phyloP scores from a whole-genome alignment of 352 stramenopile species.

The Globisporangium ultimum region DNA sequence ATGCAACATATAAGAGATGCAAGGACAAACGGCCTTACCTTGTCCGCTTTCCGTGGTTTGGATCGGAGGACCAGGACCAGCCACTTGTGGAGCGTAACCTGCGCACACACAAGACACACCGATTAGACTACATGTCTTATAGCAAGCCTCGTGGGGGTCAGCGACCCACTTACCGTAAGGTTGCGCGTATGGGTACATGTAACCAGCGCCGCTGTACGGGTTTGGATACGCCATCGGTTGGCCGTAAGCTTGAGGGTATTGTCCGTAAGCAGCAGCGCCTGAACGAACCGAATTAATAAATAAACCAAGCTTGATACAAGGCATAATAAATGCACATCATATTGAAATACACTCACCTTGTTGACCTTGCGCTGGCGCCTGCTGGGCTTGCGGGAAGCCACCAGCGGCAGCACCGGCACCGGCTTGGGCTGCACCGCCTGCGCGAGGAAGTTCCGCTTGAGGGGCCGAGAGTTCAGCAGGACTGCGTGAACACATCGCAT shows the following conservation, averaged over 20 bases:
- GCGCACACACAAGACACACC: conserved; percentile 1
- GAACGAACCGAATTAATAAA: not conserved
- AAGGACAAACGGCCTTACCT: conserved; percentile 38
- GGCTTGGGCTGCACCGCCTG: conserved; percentile 4
- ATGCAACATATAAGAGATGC: conserved; percentile 25
- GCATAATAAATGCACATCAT: not conserved
- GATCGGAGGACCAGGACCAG: conserved; percentile 81
- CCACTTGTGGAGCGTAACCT: conserved; percentile 84
- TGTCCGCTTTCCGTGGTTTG: conserved; percentile 86
- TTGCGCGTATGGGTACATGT: conserved; percentile 87
- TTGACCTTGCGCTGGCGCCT: conserved; percentile 29
- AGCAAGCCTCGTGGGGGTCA: not conserved
- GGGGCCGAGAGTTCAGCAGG: conserved; percentile 47
- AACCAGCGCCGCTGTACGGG: conserved; percentile 64
- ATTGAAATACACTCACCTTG: conserved; percentile 26
- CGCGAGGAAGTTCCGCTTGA: conserved; percentile 34
- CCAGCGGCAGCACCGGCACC: conserved; percentile 20
- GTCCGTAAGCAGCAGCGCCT: conserved; percentile 47
- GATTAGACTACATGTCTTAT: not conserved
- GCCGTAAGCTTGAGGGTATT: conserved; percentile 71
- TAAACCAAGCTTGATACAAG: not conserved
- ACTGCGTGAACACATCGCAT: conserved; percentile 16
- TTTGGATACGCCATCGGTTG: conserved; percentile 77
- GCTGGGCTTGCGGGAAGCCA: conserved; percentile 32
- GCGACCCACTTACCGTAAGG: conserved; percentile 50